Base-by-base conservation (phyloP, 805 yeast species). In the Candida tallmaniae region DNA sequence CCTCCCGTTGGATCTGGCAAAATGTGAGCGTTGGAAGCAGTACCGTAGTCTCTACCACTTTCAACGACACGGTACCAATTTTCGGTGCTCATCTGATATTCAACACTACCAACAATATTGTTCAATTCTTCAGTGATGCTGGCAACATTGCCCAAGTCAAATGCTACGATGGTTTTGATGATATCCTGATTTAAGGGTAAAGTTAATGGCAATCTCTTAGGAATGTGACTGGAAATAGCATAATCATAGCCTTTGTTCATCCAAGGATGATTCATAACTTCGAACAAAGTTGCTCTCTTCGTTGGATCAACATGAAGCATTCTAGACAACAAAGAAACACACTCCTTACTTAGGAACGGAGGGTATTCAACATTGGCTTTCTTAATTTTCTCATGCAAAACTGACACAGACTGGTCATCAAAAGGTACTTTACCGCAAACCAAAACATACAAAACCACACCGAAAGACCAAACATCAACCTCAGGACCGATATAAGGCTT, bases 341-440 rank as follows among this genome's bases (percentile, higher is more conserved):
- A 90, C 45, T 85, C 95, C 21, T 74, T 68, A 5, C 95, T 80
- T 31, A 93, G 62, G 61, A 80, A 79, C 23, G 74, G 72, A 6
- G 98, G 97, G 56, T 93, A 93, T 45, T 88, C 96, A 8, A 93
- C 95, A 42, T 78, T 71, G 26, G 97, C 98, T 46, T 80, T 76
- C 56, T 90, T 93, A 56, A 93, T 93, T 58, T 89, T 89, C 44
- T 87, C 95, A 57, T 93, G 98, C 48, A 93, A 69, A 2, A 84
- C 89, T 29, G 89, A 80, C 44, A 94, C 95, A 46, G 85, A 80
- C 50, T 87, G 94, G 54, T 93, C 97, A 58, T 93, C 98, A 57
- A 93, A 93, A 6, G 99, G 99, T 10, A 93, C 97, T 56, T 87
- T 89, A 36, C 99, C 99, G 57, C 97, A 89, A 2, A 93, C 96